phyloP scores from a whole-genome alignment of 305 asterid species.

The Fraxinus floribunda region DNA sequence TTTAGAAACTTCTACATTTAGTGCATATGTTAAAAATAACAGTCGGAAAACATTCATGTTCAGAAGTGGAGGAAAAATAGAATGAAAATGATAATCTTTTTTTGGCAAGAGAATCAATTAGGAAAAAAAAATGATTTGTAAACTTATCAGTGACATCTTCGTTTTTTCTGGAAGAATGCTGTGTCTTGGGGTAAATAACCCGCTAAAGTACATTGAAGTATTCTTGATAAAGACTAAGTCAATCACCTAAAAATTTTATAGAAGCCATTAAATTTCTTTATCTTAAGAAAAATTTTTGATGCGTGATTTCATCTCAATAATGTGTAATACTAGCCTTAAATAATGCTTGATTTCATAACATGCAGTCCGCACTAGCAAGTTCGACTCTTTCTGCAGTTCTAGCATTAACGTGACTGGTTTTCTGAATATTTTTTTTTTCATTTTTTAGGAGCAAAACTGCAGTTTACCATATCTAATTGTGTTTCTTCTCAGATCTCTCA shows the following conservation, averaged over 20 bases:
- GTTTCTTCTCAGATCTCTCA: slow-evolving; percentile 64
- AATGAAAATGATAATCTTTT: neutral
- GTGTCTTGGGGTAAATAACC: neutral
- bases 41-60: neutral
- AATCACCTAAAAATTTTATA: neutral
- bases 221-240: neutral
- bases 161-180: neutral
- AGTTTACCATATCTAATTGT: neutral
- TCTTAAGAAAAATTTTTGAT: neutral
- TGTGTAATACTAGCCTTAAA: neutral
- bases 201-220: neutral
- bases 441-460: slow-evolving; percentile 6
- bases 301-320: neutral
- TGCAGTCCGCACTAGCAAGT: neutral
- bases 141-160: neutral
- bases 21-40: neutral
- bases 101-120: neutral
- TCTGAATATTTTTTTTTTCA: neutral
- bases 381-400: neutral
- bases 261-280: neutral
- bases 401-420: neutral
- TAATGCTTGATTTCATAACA: neutral
- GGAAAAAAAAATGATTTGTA: neutral
- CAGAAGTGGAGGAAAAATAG: neutral
- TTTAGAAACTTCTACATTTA: neutral